Evolutionary conservation across 352 stramenopile species (phyloP), one percentile per base, ranked within the genome.

Genomic region (Hyaloperonospora arabidopsidis): DNA sequence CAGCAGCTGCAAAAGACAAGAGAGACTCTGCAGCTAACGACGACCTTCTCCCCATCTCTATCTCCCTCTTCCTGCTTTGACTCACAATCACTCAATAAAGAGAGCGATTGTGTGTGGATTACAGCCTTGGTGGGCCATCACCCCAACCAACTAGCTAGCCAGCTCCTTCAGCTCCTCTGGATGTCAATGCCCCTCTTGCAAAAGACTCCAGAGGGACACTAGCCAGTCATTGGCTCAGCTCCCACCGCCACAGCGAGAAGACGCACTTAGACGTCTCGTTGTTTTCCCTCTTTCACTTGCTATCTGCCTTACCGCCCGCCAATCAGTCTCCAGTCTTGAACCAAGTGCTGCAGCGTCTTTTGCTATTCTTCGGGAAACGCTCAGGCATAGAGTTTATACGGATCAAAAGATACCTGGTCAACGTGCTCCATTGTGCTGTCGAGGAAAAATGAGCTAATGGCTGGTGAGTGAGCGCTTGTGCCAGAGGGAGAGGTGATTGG

Each of bases 341-440:
- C 25, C 25, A 32, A 32, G n/a, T n/a, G n/a, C n/a, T n/a, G n/a
- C 25, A 32, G 25, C 4, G 25, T 32, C 8, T 8, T 8, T 23
- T 36, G 4, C 23, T 36, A 14, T 17, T 32, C 4, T 11, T 19
- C 11, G 19, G 7, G 13, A 17, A 29, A 13, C 1, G 1, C 3
- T 19, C 1, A 21, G 6, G 15, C 22, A 23, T n/a, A 44, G 17
- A 40, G 40, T 45, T 8, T 1, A 12, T 13, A 34, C 1, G 15
- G 47, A 39, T 47, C 49, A 22, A n/a, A 41, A 49, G 36, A 49
- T 88, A 88, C 78, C 77, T 88, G 78, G 54, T 88, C 78, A 82
- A 88, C 69, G 76, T 88, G 78, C 75, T 88, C 78, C 78, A 88
- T 88, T 61, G 69, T 86, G 67, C 65, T 70, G 70, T 64, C 59